Percentiles rank a stretch among this genome's conserved stretches.
Evolutionary conservation across 179 eudicot genomes (phyloP).

Genomic region (Beta lomatogona): DNA sequence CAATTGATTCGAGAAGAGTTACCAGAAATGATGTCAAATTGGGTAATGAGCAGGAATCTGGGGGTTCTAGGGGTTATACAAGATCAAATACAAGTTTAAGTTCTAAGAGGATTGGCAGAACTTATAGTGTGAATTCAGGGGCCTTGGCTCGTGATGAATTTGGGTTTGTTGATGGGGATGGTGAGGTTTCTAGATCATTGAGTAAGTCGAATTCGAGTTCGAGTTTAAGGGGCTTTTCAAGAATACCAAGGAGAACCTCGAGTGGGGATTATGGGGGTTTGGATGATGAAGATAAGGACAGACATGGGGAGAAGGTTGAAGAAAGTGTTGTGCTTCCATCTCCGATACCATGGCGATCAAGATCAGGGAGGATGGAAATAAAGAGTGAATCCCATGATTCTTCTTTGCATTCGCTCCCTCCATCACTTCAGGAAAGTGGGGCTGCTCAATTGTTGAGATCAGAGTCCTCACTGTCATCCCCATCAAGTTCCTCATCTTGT

Average conservation of each 20-base stretch:
- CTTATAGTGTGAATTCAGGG: conserved; percentile 47
- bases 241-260: conserved; percentile 24
- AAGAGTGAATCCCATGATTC: conserved; percentile 35
- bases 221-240: conserved; percentile 33
- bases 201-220: conserved; percentile 32
- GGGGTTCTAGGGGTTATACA: conserved; percentile 23
- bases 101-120: conserved; percentile 10
- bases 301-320: conserved; percentile 31
- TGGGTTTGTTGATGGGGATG: conserved; percentile 22
- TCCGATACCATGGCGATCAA: conserved; percentile 92
- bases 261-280: conserved; percentile 35
- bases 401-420: conserved; percentile 28
- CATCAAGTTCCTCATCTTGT: conserved; percentile 23
- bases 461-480: conserved; percentile 24
- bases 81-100: conserved; percentile 31
- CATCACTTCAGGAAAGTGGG: conserved; percentile 42
- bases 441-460: conserved; percentile 38
- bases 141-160: conserved; percentile 17
- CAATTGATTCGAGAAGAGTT: conserved; percentile 17
- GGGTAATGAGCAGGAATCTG: conserved; percentile 23
- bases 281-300: conserved; percentile 24
- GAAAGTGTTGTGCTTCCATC: conserved; percentile 70
- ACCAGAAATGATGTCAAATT: conserved; percentile 9
- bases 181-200: conserved; percentile 27
- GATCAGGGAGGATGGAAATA: conserved; percentile 71